Percentiles rank a stretch among this genome's conserved stretches.
phyloP scores from a whole-genome alignment of 2,329 filamentous ascomycete genomes.

The Neocatenulostroma microsporum region DNA sequence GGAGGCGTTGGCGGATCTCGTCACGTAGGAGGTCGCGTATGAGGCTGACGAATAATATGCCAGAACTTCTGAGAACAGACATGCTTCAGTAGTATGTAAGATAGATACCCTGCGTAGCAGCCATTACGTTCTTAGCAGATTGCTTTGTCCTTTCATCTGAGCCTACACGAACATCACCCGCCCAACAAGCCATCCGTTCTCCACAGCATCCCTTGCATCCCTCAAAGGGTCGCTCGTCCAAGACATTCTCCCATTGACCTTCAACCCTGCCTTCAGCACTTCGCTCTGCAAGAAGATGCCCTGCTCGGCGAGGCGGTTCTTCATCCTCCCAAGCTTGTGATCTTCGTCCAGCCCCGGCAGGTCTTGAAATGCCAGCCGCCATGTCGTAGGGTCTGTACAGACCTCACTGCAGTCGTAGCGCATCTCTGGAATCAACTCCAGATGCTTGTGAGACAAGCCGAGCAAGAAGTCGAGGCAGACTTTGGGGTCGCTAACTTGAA shows the following conservation, averaged over 20 bases:
- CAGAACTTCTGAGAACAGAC: too few species aligned
- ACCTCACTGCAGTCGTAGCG: conserved; percentile 5
- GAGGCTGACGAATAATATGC: too few species aligned
- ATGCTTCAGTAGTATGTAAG: too few species aligned
- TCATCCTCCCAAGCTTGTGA: conserved; percentile 4
- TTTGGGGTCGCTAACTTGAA: conserved; percentile 3
- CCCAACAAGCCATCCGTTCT: conserved; percentile 4
- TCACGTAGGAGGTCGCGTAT: conserved; percentile 31
- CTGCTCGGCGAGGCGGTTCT: conserved; percentile 1
- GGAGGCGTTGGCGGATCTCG: conserved; percentile 69
- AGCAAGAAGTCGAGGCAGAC: conserved; percentile 4
- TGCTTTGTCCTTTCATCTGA: too few species aligned
- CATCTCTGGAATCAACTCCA: conserved; percentile 4
- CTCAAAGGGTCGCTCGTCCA: conserved; percentile 6
- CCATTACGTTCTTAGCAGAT: too few species aligned
- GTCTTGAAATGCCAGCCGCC: conserved; percentile 4
- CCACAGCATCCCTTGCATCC: conserved; percentile 3
- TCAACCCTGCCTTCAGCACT: conserved; percentile 6
- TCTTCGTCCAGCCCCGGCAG: conserved; percentile 7
- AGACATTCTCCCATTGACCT: conserved; percentile 3
- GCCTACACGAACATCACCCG: conserved; percentile 7
- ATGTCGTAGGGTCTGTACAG: conserved; percentile 1
- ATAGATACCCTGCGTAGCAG: too few species aligned
- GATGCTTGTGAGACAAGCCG: neutral
- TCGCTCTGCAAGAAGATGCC: conserved; percentile 3